phyloP scores from a whole-genome alignment of 164 flowering plant species.

The Litsea cubeba region DNA sequence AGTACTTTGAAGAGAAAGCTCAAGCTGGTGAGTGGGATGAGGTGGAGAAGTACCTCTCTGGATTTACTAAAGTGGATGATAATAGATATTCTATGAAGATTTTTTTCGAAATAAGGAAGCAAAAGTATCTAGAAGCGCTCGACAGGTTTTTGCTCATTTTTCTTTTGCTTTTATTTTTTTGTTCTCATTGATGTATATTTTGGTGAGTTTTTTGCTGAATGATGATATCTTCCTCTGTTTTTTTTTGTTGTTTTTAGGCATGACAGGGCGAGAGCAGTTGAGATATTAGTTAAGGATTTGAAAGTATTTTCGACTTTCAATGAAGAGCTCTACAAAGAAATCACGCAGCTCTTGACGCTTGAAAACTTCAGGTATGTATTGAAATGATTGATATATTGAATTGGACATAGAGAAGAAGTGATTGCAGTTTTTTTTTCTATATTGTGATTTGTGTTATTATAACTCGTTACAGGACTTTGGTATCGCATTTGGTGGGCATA shows the following conservation, averaged over 20 bases:
- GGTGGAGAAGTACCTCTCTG: constrained; percentile 65
- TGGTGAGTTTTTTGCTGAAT: background rate
- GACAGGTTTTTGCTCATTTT: constrained; percentile 33
- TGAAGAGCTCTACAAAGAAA: constrained; percentile 78
- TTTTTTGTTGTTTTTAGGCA: constrained; percentile 32
- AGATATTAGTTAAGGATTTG: constrained; percentile 75
- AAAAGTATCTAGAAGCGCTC: constrained; percentile 87
- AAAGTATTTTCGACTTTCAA: constrained; percentile 79
- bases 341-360: constrained; percentile 74
- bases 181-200: background rate
- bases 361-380: constrained; percentile 62
- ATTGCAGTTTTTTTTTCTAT: too few species aligned
- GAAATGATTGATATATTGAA: background rate
- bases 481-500: too few species aligned
- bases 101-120: constrained; percentile 82
- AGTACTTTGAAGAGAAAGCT: constrained; percentile 78
- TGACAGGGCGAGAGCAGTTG: constrained; percentile 81
- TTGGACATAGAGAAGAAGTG: too few species aligned
- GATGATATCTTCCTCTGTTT: background rate
- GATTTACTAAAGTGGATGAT: constrained; percentile 45
- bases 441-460: too few species aligned
- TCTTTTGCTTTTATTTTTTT: background rate
- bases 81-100: constrained; percentile 86
- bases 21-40: constrained; percentile 92
- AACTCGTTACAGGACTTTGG: too few species aligned